Percentiles rank a stretch among this genome's conserved stretches.
Conservation (phyloP, 139 green algal species). For the Closterium sp. region DNA sequence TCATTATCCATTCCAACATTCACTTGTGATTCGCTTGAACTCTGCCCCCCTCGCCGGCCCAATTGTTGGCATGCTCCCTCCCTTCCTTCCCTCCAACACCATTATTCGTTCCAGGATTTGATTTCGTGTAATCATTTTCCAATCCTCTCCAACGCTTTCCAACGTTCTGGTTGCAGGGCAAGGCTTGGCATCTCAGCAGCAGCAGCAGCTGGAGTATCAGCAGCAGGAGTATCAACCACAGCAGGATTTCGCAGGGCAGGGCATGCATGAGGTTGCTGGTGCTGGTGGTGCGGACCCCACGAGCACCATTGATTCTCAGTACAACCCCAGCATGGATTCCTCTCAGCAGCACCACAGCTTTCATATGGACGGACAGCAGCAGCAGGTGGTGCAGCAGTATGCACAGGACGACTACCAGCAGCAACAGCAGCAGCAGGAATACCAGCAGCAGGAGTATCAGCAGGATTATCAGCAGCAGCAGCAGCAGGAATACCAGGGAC, state of each 20-base stretch:
- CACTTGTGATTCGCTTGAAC: not conserved
- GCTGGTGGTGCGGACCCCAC: not conserved
- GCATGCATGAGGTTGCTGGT: not conserved
- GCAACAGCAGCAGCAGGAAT: not conserved
- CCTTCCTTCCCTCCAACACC: too few relatives aligned
- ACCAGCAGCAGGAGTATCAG: not conserved
- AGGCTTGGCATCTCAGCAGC: not conserved
- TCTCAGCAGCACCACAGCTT: not conserved
- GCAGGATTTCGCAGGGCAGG: not conserved
- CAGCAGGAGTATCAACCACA: not conserved
- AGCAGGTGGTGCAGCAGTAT: not conserved
- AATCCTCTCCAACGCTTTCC: too few relatives aligned
- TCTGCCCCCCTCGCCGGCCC: too few relatives aligned
- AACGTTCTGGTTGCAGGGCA: not conserved
- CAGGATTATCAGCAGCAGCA: not conserved
- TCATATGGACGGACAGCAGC: not conserved
- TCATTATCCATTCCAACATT: not conserved
- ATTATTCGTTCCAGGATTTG: too few relatives aligned
- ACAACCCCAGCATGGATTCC: not conserved
- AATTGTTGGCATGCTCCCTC: too few relatives aligned
- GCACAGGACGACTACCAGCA: not conserved
- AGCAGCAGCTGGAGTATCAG: not conserved
- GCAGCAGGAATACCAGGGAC: not conserved
- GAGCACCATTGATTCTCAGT: too few relatives aligned
- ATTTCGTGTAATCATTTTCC: too few relatives aligned